These are phyloP conservation scores for Warburgia ugandensis DNA, from an alignment of 164 flowering plant species.

Conservation along the genomic window DNA sequence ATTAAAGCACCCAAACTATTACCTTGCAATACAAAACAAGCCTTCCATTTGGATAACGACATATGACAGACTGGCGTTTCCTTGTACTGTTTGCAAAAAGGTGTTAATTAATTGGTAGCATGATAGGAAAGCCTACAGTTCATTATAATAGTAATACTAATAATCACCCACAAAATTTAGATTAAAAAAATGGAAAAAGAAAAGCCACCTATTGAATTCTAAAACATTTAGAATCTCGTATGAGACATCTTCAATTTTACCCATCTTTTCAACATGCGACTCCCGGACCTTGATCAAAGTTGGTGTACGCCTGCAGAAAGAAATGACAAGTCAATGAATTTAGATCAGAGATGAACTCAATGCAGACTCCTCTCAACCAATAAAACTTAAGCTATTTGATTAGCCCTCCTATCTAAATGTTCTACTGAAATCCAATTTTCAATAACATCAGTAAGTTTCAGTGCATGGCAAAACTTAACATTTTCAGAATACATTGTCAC, in stretches of 20 bases:
- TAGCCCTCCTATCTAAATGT: too few relatives aligned
- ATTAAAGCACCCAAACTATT: slow-evolving; percentile 13
- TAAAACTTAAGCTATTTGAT: too few relatives aligned
- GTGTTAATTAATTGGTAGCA: too few relatives aligned
- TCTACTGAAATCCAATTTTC: too few relatives aligned
- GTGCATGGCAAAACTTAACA: too few relatives aligned
- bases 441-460: too few relatives aligned
- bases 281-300: slow-evolving; percentile 85
- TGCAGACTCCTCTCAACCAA: neutral
- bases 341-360: neutral
- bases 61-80: slow-evolving; percentile 98
- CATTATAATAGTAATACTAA: too few relatives aligned
- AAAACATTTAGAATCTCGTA: slow-evolving; percentile 94
- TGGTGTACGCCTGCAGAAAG: slow-evolving; percentile 87
- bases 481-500: too few relatives aligned
- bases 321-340: neutral
- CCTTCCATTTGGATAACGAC: slow-evolving; percentile 92
- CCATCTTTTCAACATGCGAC: slow-evolving; percentile 94
- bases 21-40: slow-evolving; percentile 97
- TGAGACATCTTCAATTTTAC: slow-evolving; percentile 64
- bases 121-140: too few relatives aligned
- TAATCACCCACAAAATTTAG: too few relatives aligned
- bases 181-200: too few relatives aligned
- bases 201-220: slow-evolving; percentile 84
- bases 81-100: slow-evolving; percentile 66